These are phyloP conservation scores for Blastocrithidia nonstop DNA, from an alignment of 208 protist genomes.

Conservation along the genomic window DNA sequence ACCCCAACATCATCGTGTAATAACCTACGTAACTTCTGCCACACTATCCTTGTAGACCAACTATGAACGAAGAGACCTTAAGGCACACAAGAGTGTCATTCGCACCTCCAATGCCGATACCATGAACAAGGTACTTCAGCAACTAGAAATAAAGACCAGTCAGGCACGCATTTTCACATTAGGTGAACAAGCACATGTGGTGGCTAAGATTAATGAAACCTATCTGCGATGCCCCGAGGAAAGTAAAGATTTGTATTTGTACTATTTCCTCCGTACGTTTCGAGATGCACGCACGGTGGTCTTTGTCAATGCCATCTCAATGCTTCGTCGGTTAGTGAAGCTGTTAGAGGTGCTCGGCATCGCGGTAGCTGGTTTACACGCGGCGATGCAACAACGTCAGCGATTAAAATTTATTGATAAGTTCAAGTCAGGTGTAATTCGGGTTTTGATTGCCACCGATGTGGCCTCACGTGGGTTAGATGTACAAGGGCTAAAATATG, in stretches of 20 bases:
- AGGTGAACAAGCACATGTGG: slow-evolving; percentile 43
- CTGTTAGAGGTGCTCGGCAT: slow-evolving; percentile 82
- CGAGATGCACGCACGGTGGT: slow-evolving; percentile 85
- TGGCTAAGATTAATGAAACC: slow-evolving; percentile 74
- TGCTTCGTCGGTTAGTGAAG: slow-evolving; percentile 85
- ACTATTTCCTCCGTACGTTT: slow-evolving; percentile 88
- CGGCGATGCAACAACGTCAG: slow-evolving; percentile 94
- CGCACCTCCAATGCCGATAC: slow-evolving; percentile 68
- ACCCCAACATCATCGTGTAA: slow-evolving; percentile 29
- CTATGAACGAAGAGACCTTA: slow-evolving; percentile 61
- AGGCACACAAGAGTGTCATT: slow-evolving; percentile 57
- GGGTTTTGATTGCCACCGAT: slow-evolving; percentile 85
- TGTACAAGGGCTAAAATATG: slow-evolving; percentile 90
- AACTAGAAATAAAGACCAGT: slow-evolving; percentile 57
- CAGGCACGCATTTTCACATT: slow-evolving; percentile 79
- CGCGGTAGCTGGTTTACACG: slow-evolving; percentile 81
- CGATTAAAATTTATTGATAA: slow-evolving; percentile 95
- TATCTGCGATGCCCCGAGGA: slow-evolving; percentile 83
- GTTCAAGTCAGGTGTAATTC: slow-evolving; percentile 55
- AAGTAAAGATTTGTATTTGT: slow-evolving; percentile 93
- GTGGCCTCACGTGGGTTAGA: slow-evolving; percentile 90
- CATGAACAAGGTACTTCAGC: slow-evolving; percentile 42
- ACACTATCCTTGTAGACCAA: slow-evolving; percentile 86
- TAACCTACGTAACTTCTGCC: slow-evolving; percentile 79
- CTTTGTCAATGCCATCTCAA: slow-evolving; percentile 89